Evolutionary conservation across 1,284 basidiomycete genomes (phyloP).

Genomic region (Albatrellus sp.): DNA sequence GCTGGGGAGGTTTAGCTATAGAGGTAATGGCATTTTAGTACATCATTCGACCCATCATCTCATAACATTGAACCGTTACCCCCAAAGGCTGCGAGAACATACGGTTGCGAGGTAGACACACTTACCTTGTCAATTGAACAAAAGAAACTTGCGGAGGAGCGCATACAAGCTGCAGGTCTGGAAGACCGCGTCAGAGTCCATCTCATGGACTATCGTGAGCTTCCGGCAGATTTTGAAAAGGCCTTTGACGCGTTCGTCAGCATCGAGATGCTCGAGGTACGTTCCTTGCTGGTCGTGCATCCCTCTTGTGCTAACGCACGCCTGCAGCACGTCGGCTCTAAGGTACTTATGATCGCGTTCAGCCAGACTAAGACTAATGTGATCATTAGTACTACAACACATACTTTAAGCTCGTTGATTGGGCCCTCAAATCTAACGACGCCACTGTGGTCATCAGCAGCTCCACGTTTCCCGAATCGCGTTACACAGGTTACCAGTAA

Average conservation of each 20-base stretch:
- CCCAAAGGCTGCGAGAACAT: constrained; percentile 49
- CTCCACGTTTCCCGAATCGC: constrained; percentile 77
- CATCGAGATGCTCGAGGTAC: constrained; percentile 78
- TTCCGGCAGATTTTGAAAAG: constrained; percentile 64
- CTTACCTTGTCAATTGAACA: constrained; percentile 82
- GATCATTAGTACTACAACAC: constrained; percentile 37
- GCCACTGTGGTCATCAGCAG: constrained; percentile 69
- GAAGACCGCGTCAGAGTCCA: constrained; percentile 68
- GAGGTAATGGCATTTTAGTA: constrained; percentile 37
- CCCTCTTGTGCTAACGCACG: constrained; percentile 11
- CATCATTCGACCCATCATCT: neutral
- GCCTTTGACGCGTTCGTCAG: constrained; percentile 82
- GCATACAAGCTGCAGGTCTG: constrained; percentile 63
- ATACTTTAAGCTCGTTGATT: constrained; percentile 76
- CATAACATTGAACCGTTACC: constrained; percentile 1
- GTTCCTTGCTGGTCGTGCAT: constrained; percentile 6
- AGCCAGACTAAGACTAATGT: neutral
- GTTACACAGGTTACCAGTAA: constrained; percentile 57
- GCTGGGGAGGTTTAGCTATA: constrained; percentile 86
- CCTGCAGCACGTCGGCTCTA: constrained; percentile 51
- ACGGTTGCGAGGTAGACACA: constrained; percentile 77
- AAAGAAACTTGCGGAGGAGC: constrained; percentile 75
- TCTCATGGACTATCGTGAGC: constrained; percentile 77
- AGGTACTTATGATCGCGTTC: constrained; percentile 18
- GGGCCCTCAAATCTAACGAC: constrained; percentile 58